Evolutionary conservation across 225 moss, liverwort and hornwort species (phyloP).

Genomic region (Antitrichia curtipendula): DNA sequence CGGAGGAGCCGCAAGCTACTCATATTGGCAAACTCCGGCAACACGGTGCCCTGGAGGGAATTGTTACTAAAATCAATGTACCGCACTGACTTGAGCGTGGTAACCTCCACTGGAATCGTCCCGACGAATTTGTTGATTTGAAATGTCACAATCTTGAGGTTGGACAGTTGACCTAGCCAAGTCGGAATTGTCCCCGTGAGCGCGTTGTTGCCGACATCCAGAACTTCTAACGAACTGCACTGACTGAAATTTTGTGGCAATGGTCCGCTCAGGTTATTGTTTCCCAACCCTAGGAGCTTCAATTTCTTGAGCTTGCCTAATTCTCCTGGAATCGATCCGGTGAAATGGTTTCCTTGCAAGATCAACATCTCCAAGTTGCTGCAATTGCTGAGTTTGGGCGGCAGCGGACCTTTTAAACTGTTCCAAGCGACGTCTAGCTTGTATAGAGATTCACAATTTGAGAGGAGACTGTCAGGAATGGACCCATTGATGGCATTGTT

Average conservation of each 20-base stretch:
- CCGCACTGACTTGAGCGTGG: slow-evolving; percentile 1
- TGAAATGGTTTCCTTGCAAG: slow-evolving; percentile 40
- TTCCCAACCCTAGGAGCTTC: slow-evolving; percentile 22
- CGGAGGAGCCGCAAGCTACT: slow-evolving; percentile 21
- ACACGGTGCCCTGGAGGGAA: slow-evolving; percentile 11
- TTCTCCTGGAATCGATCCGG: slow-evolving; percentile 38
- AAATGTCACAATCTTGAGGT: slow-evolving; percentile 7
- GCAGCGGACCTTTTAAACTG: slow-evolving; percentile 22
- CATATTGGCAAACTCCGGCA: slow-evolving; percentile 7
- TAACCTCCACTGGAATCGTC: slow-evolving; percentile 17
- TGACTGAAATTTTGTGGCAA: slow-evolving; percentile 17
- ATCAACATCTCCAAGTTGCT: slow-evolving; percentile 42
- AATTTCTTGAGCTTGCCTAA: slow-evolving; percentile 43
- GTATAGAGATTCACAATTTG: slow-evolving; percentile 21
- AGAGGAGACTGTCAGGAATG: slow-evolving; percentile 27
- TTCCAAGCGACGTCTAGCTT: slow-evolving; percentile 49
- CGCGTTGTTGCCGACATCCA: slow-evolving; percentile 27
- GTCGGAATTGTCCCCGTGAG: slow-evolving; percentile 21
- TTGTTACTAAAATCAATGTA: slow-evolving; percentile 34
- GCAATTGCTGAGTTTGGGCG: slow-evolving; percentile 53
- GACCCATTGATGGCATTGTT: slow-evolving; percentile 12
- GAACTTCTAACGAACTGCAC: background rate
- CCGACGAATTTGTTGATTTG: slow-evolving; percentile 23
- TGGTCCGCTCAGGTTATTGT: slow-evolving; percentile 15
- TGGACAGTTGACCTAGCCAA: slow-evolving; percentile 15